These are phyloP conservation scores for Spergularia marina DNA, from an alignment of 148 eudicot species.

Conservation along the genomic window DNA sequence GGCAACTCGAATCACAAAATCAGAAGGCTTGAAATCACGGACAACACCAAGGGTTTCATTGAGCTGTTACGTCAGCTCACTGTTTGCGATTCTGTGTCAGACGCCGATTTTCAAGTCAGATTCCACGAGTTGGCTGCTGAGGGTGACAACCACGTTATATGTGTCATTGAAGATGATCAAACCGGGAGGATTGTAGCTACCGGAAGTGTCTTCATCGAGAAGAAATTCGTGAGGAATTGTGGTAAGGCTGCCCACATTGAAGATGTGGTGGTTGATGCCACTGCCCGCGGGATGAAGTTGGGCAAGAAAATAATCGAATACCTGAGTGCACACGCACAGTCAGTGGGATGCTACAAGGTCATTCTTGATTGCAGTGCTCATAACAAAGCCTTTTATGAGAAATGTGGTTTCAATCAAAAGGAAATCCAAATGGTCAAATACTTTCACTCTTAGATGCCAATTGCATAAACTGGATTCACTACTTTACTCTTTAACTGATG, in stretches of 20 bases:
- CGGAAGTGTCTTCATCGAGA: constrained; percentile 78
- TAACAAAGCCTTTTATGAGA: constrained; percentile 64
- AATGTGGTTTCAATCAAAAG: constrained; percentile 75
- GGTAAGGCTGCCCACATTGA: constrained; percentile 88
- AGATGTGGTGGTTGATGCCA: constrained; percentile 80
- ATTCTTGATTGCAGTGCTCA: constrained; percentile 72
- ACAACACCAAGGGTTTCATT: constrained; percentile 73
- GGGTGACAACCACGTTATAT: constrained; percentile 69
- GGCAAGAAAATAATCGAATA: constrained; percentile 70
- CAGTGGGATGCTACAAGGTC: constrained; percentile 86
- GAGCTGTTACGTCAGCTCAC: constrained; percentile 79
- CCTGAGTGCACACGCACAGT: constrained; percentile 57
- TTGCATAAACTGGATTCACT: no score
- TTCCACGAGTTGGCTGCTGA: constrained; percentile 54
- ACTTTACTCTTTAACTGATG: no score
- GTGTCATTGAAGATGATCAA: constrained; percentile 68
- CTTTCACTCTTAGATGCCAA: constrained; percentile 31
- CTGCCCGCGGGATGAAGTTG: constrained; percentile 58
- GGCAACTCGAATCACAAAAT: constrained; percentile 29
- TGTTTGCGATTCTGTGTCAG: constrained; percentile 67
- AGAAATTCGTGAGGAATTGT: constrained; percentile 78
- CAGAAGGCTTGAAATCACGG: constrained; percentile 63
- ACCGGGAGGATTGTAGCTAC: constrained; percentile 69
- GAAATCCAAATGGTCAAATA: constrained; percentile 88
- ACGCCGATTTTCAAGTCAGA: constrained; percentile 55